A percentile compares a stretch with the other conserved stretches of the same genome.
These are phyloP conservation scores for Arbutus unedo DNA, from an alignment of 148 eudicot species.

Conservation along the genomic window DNA sequence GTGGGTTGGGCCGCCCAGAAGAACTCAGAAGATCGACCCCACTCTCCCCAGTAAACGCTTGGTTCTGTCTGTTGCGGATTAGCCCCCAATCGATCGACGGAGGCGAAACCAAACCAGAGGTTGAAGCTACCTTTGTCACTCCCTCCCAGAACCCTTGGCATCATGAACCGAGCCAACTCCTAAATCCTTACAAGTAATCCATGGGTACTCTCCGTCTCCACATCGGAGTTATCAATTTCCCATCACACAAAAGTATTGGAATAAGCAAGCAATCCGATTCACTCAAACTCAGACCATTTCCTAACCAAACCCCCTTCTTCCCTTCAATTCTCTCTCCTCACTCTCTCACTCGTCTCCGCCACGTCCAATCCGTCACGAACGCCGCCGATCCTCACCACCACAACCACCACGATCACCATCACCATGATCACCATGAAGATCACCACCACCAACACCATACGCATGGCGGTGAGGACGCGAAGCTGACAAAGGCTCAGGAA, in stretches of 20 bases:
- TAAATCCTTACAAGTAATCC: neutral
- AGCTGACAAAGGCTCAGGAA: conserved; percentile 52
- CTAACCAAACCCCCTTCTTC: conserved; percentile 10
- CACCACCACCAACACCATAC: conserved; percentile 25
- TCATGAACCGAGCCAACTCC: neutral
- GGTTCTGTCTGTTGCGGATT: neutral
- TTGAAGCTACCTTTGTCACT: neutral
- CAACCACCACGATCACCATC: conserved; percentile 24
- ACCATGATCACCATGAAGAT: conserved; percentile 22
- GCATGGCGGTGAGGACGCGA: conserved; percentile 13
- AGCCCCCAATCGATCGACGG: neutral
- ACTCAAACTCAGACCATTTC: conserved; percentile 14
- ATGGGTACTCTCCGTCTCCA: conserved; percentile 42
- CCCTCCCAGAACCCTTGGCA: neutral
- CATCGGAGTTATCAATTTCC: neutral
- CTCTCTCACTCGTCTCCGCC: conserved; percentile 17
- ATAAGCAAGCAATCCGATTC: neutral
- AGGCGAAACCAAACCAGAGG: neutral
- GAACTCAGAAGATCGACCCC: neutral
- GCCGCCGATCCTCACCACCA: conserved; percentile 27
- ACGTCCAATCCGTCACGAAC: conserved; percentile 24
- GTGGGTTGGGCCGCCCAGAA: too few relatives aligned
- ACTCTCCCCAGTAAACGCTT: neutral
- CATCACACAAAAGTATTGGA: conserved; percentile 8
- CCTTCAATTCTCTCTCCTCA: conserved; percentile 13